These are phyloP conservation scores for Saccharomyces hybrid DNA, from an alignment of 1,139 yeast genomes.

Conservation along the genomic window DNA sequence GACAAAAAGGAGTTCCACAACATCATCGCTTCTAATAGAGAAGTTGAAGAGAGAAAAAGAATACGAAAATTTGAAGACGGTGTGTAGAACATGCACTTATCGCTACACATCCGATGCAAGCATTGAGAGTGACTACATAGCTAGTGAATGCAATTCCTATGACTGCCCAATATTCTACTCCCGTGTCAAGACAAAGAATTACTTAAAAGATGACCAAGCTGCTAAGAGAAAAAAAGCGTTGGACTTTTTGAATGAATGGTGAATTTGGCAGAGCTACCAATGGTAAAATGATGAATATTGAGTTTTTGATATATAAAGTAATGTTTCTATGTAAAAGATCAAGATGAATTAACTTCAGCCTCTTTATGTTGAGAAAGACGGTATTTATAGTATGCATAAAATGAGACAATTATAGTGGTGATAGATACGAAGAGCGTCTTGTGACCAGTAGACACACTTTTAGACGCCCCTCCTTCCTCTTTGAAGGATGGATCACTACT, in stretches of 20 bases:
- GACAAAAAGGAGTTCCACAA: slow-evolving; percentile 22
- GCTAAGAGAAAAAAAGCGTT: slow-evolving; percentile 7
- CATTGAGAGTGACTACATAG: slow-evolving; percentile 15
- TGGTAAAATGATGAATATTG: neutral
- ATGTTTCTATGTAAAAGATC: neutral
- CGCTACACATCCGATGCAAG: slow-evolving; percentile 22
- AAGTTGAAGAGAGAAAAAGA: slow-evolving; percentile 17
- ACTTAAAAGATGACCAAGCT: slow-evolving; percentile 5
- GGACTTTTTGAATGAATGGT: slow-evolving; percentile 14
- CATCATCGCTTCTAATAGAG: slow-evolving; percentile 18
- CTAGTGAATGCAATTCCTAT: slow-evolving; percentile 31
- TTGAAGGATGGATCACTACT: neutral
- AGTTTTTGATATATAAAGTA: neutral
- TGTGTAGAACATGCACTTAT: slow-evolving; percentile 32
- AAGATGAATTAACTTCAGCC: too few species aligned
- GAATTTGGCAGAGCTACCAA: neutral
- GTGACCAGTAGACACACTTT: neutral
- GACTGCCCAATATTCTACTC: slow-evolving; percentile 37
- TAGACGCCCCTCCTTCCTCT: neutral
- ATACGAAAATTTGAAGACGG: slow-evolving; percentile 16
- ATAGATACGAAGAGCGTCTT: neutral
- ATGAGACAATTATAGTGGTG: slow-evolving; percentile 1
- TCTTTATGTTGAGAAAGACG: neutral
- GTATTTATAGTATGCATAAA: slow-evolving; percentile 5
- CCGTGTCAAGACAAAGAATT: slow-evolving; percentile 20